Evolutionary conservation across 2,329 filamentous ascomycete genomes (phyloP), one percentile per base, ranked within the genome.

Genomic region (Scytalidium lignicola): DNA sequence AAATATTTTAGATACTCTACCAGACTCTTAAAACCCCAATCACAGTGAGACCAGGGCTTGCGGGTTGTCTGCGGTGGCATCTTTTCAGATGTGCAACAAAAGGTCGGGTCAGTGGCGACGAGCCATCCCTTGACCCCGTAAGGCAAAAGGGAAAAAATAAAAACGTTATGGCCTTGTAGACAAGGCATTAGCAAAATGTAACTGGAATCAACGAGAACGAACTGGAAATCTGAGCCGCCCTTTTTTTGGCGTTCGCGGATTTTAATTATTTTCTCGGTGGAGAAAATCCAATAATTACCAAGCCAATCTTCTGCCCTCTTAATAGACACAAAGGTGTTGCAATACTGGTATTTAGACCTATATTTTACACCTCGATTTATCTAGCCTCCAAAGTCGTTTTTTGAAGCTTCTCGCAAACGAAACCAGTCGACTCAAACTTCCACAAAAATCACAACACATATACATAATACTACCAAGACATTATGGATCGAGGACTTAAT

Each of bases 401-500:
- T 26, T 10, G 23, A 26, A 10, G 5, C 10, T 26, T 26, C 6
- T 26, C 23, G 23, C 23, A 26, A 26, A 26, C 23, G 23, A 26
- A 26, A 5, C 15, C 32, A 5, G 15, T 15, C 32, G 15, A 13
- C 32, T 37, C 15, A 15, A 5, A 37, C 32, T 5, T 13, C 6
- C 32, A 37, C 32, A 37, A 37, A n/a, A 13, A 37, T 20, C 39
- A 37, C 19, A 45, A 47, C 42, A 49, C 37, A 48, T 47, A 43
- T 18, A 46, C 39, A 26, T 26, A 32, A 29, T 28, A 15, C 20
- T 18, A 43, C 44, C 37, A 45, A 41, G 17, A 40, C 39, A 59
- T 20, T 18, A 62, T 63, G 61, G 58, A 64, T 46, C 60, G 60
- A 47, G 56, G 53, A 17, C 57, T 68, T 47, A 64, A 61, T 50